These are phyloP conservation scores for Curvularia verruculosa DNA, from an alignment of 2,329 filamentous ascomycete species.

Conservation along the genomic window DNA sequence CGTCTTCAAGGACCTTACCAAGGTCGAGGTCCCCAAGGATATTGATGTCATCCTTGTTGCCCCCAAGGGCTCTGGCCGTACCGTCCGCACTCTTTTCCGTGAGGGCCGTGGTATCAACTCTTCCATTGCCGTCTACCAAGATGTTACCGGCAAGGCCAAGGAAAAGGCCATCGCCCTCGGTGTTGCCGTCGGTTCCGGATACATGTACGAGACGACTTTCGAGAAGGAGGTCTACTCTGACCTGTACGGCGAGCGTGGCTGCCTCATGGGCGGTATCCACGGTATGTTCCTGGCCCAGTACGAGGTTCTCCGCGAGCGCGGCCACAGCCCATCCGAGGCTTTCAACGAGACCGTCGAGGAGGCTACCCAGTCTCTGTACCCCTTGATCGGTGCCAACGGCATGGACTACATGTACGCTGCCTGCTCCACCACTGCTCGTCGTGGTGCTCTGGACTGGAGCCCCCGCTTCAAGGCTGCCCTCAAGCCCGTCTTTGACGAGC, in stretches of 20 bases:
- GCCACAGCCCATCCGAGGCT: slow-evolving; percentile 95
- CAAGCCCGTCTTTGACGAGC: slow-evolving; percentile 97
- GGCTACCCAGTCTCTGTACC: slow-evolving; percentile 97
- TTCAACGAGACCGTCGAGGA: slow-evolving; percentile 99
- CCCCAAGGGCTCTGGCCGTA: slow-evolving; percentile 98
- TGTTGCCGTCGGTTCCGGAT: slow-evolving; percentile 95
- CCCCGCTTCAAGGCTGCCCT: slow-evolving; percentile 96
- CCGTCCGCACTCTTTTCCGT: slow-evolving; percentile 97
- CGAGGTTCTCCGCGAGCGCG: slow-evolving; percentile 98
- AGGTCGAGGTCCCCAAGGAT: slow-evolving; percentile 93
- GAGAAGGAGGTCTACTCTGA: slow-evolving; percentile 99
- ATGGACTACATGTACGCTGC: slow-evolving; percentile 99
- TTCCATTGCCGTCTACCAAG: slow-evolving; percentile 97
- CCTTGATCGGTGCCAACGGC: slow-evolving; percentile 93
- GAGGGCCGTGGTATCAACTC: slow-evolving; percentile 99
- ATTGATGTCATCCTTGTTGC: slow-evolving; percentile 99
- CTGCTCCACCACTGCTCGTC: slow-evolving; percentile 97
- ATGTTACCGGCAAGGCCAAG: slow-evolving; percentile 96
- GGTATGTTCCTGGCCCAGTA: slow-evolving; percentile 99
- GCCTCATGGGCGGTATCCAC: slow-evolving; percentile 99
- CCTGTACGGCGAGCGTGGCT: slow-evolving; percentile 99
- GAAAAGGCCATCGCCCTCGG: slow-evolving; percentile 97
- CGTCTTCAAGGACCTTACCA: slow-evolving; percentile 99
- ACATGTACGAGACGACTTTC: slow-evolving; percentile 99
- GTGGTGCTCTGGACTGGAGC: slow-evolving; percentile 99